phyloP scores from a whole-genome alignment of 2,329 filamentous ascomycete genomes.

The Ciborinia camelliae region DNA sequence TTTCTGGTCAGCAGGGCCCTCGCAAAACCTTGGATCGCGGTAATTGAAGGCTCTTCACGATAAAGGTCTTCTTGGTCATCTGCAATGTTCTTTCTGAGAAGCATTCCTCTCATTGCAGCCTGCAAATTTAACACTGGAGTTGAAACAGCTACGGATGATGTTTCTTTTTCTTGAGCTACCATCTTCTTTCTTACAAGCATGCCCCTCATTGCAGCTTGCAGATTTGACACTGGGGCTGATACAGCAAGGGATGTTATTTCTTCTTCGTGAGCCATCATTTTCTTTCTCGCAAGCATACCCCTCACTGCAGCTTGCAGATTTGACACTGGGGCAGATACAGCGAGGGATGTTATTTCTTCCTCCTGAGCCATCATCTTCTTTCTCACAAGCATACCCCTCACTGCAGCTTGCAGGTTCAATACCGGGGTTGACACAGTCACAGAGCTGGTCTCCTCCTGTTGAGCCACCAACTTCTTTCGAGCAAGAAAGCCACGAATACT shows the following conservation, averaged over 20 bases:
- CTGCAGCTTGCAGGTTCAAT: conserved; percentile 43
- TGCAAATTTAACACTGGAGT: conserved; percentile 52
- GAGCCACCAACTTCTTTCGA: conserved; percentile 54
- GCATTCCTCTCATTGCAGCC: conserved; percentile 27
- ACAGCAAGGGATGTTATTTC: conserved; percentile 35
- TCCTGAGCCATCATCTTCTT: conserved; percentile 6
- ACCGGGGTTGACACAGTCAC: conserved; percentile 47
- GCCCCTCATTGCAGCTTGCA: conserved; percentile 36
- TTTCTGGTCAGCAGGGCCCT: conserved; percentile 60
- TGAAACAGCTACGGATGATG: conserved; percentile 40
- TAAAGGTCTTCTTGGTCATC: conserved; percentile 52
- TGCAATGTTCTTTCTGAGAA: conserved; percentile 55
- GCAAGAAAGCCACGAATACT: conserved; percentile 64
- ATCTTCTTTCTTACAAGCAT: conserved; percentile 4
- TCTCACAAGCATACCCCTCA: conserved; percentile 48
- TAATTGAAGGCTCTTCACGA: conserved; percentile 49
- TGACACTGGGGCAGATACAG: conserved; percentile 50
- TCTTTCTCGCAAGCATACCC: conserved; percentile 47
- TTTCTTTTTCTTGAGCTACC: conserved; percentile 5
- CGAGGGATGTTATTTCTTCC: conserved; percentile 19
- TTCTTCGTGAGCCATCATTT: background rate
- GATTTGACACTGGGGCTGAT: conserved; percentile 50
- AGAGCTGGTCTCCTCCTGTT: conserved; percentile 53
- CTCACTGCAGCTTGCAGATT: conserved; percentile 41
- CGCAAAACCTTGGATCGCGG: conserved; percentile 58